Base-by-base conservation (phyloP, 2,329 filamentous ascomycete species). In the Ciborinia camelliae region DNA sequence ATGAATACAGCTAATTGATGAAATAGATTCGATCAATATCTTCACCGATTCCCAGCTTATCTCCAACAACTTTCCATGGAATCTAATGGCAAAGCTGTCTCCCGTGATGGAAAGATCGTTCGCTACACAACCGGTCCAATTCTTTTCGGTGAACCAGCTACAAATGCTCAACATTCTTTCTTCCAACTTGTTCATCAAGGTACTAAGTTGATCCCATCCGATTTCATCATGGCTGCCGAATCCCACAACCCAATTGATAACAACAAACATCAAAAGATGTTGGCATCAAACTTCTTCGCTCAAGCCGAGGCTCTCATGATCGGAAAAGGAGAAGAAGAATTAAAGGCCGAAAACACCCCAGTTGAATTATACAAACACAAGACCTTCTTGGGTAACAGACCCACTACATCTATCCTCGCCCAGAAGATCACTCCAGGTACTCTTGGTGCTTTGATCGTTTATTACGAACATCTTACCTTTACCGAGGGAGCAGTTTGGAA, bases 31-130 rank as follows among this genome's bases (percentile, higher is more conserved):
- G 95, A 99, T 81, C 95, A 99, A 81, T 99, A 99, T 82, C 89
- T 99, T 71, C 92, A 97, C 86, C 91, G 95, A 72, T 98, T 99
- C 89, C 93, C 95, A 45, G 95, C 95, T 73, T 99, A 99, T 82
- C 90, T 99, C 63, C 95, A 99, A 82, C 95, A 99, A 81, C 84
- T 99, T 66, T 98, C 94, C 67, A 99, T 99, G 95, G 95, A 99
- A 84, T 98, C 94, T 68, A 99, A 99, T 79, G 95, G 95, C 76
- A 99, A 99, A 85, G 91, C 90, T 67, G 92, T 98, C 75, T 96
- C 94, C 68, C 87, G 86, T n/a, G 91, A 95, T 74, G 89, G 86
- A 65, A 89, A 92, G 45, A 86, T 96, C 67, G 93, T 96, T 76
- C 97, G 97, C 82, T 99, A 99, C 83, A 97, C 93, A 65, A 99